These are phyloP conservation scores for Pythium monospermum DNA, from an alignment of 352 stramenopile species.

Conservation along the genomic window DNA sequence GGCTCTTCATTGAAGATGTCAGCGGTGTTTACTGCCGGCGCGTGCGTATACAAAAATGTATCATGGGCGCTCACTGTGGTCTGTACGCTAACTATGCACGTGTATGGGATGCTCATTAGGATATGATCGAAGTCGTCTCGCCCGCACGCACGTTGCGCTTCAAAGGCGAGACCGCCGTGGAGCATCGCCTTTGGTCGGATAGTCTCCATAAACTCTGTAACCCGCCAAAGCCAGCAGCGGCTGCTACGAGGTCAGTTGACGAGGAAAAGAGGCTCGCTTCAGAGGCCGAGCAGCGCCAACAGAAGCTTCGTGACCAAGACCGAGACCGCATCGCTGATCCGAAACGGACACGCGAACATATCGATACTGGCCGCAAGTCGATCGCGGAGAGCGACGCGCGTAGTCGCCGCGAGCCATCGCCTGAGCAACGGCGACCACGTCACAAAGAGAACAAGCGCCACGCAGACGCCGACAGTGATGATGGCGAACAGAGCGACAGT, in stretches of 20 bases:
- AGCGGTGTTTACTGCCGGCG: constrained; percentile 63
- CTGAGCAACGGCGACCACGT: constrained; percentile 4
- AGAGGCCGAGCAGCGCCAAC: constrained; percentile 2
- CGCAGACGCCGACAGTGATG: background rate
- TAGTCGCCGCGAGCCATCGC: constrained; percentile 3
- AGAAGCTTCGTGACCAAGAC: constrained; percentile 20
- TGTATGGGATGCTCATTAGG: constrained; percentile 21
- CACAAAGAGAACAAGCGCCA: background rate
- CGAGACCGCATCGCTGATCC: constrained; percentile 29
- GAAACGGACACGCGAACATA: constrained; percentile 12
- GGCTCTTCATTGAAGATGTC: constrained; percentile 77
- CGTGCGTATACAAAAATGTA: constrained; percentile 25
- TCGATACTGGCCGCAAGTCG: background rate
- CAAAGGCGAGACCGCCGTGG: constrained; percentile 70
- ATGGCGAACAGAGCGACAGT: background rate
- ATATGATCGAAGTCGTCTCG: constrained; percentile 82
- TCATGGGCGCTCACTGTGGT: background rate
- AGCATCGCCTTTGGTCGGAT: constrained; percentile 78
- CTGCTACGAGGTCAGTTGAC: background rate
- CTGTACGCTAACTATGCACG: background rate
- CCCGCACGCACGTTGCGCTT: constrained; percentile 64
- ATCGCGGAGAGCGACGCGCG: background rate
- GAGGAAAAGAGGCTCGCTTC: constrained; percentile 16
- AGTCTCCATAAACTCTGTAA: constrained; percentile 75
- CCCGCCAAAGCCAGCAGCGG: constrained; percentile 15